phyloP scores from a whole-genome alignment of 2,329 filamentous ascomycete genomes.

The Colletotrichum musae region DNA sequence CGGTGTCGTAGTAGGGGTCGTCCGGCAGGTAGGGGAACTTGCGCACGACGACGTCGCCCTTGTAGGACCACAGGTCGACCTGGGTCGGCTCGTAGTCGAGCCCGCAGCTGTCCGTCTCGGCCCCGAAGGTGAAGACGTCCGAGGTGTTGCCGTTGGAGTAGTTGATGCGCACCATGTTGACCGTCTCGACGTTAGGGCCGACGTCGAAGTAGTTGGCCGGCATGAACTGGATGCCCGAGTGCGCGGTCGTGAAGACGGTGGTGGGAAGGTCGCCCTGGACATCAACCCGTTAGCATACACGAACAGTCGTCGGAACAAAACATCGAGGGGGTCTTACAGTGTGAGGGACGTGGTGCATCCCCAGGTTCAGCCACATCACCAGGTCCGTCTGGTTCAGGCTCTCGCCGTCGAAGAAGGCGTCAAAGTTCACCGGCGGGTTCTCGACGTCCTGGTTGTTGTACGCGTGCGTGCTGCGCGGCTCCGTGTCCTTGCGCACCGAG shows the following conservation, averaged over 20 bases:
- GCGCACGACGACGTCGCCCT: conserved; percentile 34
- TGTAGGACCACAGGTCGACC: conserved; percentile 49
- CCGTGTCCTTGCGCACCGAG: conserved; percentile 66
- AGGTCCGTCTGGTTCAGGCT: conserved; percentile 53
- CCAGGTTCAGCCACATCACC: conserved; percentile 67
- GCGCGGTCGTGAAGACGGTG: conserved; percentile 61
- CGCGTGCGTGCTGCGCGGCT: conserved; percentile 61
- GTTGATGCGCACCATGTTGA: conserved; percentile 53
- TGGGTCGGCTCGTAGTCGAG: conserved; percentile 47
- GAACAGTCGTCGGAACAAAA: background rate
- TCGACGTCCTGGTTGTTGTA: conserved; percentile 60
- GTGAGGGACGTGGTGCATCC: conserved; percentile 72
- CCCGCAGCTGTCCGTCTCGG: conserved; percentile 48
- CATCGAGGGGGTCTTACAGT: conserved; percentile 48
- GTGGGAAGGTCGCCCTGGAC: conserved; percentile 60
- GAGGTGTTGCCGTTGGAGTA: conserved; percentile 52
- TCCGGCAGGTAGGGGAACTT: conserved; percentile 34
- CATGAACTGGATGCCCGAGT: conserved; percentile 56
- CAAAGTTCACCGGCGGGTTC: conserved; percentile 66
- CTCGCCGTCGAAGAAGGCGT: conserved; percentile 60
- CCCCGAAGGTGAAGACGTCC: conserved; percentile 51
- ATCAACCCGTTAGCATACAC: background rate
- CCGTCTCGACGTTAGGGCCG: conserved; percentile 46
- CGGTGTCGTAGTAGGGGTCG: conserved; percentile 29
- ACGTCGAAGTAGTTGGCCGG: conserved; percentile 58